Conservation (phyloP, 768 basidiomycete species). For the Xerocomellus intermedius region DNA sequence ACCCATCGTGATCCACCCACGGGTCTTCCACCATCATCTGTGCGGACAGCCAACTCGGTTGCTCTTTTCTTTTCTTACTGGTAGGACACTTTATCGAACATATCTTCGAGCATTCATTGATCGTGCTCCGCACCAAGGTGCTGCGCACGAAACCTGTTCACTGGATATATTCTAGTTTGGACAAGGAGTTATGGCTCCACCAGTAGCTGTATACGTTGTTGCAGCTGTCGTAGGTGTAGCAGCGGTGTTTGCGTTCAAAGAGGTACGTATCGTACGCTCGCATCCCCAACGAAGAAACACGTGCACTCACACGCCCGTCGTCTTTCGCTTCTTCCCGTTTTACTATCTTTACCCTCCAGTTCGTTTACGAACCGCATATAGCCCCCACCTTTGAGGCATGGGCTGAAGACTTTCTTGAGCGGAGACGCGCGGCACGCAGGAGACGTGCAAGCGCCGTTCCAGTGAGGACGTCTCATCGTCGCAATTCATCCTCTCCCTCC, state of each 20-base stretch:
- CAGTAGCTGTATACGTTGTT: slow-evolving; percentile 46
- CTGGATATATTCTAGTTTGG: slow-evolving; percentile 1
- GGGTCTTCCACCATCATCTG: not conserved
- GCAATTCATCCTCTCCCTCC: slow-evolving; percentile 11
- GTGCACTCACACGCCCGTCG: slow-evolving; percentile 19
- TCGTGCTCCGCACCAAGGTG: not conserved
- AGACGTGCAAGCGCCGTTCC: slow-evolving; percentile 27
- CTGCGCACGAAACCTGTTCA: slow-evolving; percentile 16
- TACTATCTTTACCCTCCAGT: slow-evolving; percentile 35
- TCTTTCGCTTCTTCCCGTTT: not conserved
- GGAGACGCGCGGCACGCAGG: slow-evolving; percentile 28
- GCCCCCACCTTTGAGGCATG: slow-evolving; percentile 56
- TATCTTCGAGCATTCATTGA: not conserved
- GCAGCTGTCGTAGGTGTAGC: slow-evolving; percentile 51
- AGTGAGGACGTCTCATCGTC: slow-evolving; percentile 19
- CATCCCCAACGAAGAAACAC: slow-evolving; percentile 6
- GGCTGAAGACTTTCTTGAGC: slow-evolving; percentile 34
- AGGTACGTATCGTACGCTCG: slow-evolving; percentile 36
- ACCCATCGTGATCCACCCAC: slow-evolving; percentile 1
- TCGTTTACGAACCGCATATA: slow-evolving; percentile 69
- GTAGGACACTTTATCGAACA: slow-evolving; percentile 3
- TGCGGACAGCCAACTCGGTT: not conserved
- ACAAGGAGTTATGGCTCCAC: slow-evolving; percentile 25
- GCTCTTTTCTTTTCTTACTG: not conserved
- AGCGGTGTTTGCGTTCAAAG: slow-evolving; percentile 54